Percentiles rank a stretch among this genome's conserved stretches.
These are phyloP conservation scores for Saccharomycopsis sp. DNA, from an alignment of 805 yeast species.

Conservation along the genomic window DNA sequence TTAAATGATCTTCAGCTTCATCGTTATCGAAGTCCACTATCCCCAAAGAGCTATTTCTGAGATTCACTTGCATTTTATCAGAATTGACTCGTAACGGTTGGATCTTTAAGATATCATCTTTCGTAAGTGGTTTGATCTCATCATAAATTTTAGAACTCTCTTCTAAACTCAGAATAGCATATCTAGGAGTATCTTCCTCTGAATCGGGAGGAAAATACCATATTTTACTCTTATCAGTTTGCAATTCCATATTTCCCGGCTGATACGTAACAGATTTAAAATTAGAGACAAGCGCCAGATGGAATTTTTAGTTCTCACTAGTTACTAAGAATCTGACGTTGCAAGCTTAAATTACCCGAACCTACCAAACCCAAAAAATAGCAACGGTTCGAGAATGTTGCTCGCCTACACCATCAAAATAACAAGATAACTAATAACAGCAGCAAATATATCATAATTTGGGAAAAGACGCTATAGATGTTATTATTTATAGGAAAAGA, in stretches of 20 bases:
- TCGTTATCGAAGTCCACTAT: slow-evolving; percentile 17
- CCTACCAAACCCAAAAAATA: too few relatives aligned
- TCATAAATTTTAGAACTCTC: slow-evolving; percentile 9
- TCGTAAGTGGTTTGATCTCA: slow-evolving; percentile 5
- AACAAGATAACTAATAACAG: too few relatives aligned
- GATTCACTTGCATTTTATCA: slow-evolving; percentile 19
- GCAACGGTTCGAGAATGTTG: too few relatives aligned
- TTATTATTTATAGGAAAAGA: too few relatives aligned
- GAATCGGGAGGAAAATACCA: slow-evolving; percentile 28
- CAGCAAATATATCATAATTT: too few relatives aligned
- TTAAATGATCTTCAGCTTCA: slow-evolving; percentile 20
- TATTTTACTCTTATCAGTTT: slow-evolving; percentile 19
- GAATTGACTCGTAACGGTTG: slow-evolving; percentile 18
- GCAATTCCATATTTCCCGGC: slow-evolving; percentile 24
- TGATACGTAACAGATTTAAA: too few relatives aligned
- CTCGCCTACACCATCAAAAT: too few relatives aligned
- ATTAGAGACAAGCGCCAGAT: too few relatives aligned
- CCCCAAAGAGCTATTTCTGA: slow-evolving; percentile 10
- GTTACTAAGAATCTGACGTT: too few relatives aligned
- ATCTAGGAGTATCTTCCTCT: slow-evolving; percentile 26
- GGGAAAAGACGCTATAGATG: too few relatives aligned
- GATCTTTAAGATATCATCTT: slow-evolving; percentile 14
- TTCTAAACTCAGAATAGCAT: slow-evolving; percentile 22
- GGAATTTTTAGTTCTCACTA: too few relatives aligned
- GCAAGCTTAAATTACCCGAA: too few relatives aligned